phyloP scores from a whole-genome alignment of 257 asterid species.

The Solanum pennellii region DNA sequence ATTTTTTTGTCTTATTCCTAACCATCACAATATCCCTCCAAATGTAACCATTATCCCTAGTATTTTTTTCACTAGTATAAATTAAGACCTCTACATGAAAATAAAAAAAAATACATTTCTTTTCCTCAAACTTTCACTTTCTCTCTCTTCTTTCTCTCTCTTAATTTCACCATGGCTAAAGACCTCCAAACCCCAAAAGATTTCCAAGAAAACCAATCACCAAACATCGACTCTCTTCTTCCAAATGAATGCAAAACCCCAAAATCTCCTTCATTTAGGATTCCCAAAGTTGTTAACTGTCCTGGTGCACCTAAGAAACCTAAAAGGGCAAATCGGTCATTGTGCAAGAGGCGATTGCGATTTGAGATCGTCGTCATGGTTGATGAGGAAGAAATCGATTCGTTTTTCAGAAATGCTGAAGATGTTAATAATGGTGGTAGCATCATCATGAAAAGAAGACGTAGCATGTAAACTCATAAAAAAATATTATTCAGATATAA shows the following conservation, averaged over 20 bases:
- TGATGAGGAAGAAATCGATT: constrained; percentile 28
- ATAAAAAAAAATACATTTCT: neutral
- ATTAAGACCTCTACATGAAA: neutral
- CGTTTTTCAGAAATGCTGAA: constrained; percentile 15
- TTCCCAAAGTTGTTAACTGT: constrained; percentile 31
- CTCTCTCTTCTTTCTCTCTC: neutral
- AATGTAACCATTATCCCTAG: neutral
- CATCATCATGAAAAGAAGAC: constrained; percentile 17
- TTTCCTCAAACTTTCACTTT: constrained; percentile 8
- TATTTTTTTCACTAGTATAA: neutral
- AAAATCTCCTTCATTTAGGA: constrained; percentile 27
- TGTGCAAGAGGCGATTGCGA: constrained; percentile 32
- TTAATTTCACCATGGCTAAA: constrained; percentile 19
- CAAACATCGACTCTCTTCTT: neutral
- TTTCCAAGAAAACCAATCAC: neutral
- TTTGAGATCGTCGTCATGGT: constrained; percentile 15
- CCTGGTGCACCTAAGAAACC: constrained; percentile 63
- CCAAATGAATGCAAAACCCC: constrained; percentile 39
- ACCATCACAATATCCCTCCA: neutral
- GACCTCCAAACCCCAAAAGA: constrained; percentile 31
- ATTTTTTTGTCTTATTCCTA: neutral
- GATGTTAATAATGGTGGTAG: neutral
- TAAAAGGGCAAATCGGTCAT: constrained; percentile 13
- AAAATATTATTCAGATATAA: neutral
- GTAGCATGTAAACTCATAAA: neutral